Base-by-base conservation (phyloP, 306 rosid species). In the Notholithocarpus densiflorus region DNA sequence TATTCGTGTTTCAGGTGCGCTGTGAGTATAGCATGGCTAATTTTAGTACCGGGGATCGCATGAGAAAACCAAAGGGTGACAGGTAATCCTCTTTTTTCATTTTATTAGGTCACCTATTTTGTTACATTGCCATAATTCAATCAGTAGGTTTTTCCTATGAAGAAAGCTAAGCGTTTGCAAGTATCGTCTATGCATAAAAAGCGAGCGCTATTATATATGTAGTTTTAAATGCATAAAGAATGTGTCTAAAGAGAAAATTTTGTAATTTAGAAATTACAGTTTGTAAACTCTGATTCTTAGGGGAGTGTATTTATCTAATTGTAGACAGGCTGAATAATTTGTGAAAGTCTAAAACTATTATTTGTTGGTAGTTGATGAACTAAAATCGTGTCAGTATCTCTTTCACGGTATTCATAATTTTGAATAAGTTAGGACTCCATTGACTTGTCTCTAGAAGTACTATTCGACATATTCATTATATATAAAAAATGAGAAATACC, bases 21-120 rank as follows among this genome's bases (percentile, higher is more conserved):
- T 92, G 97, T 74, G 98, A 94, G 77, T 94, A 92, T 75, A 94
- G 88, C 82, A 92, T 94, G 97, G 94, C 97, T 82, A 92, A 92
- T 85, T 94, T 92, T 84, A 92, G 98, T 80, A 90, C 97, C 1
- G 98, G 98, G 52, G 98, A 94, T 89, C 92, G 97, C 73, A 86
- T 73, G 93, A 88, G 97, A 83, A 94, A 89, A 76, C 90, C 92
- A 2, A 94, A 94, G 96, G 97, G 97, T 10, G 93, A 94, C 85
- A 92, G 97, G 97, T 94, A 68, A 40, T 84, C 17, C 71, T 34
- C 5, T 13, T 73, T 71, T 8, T 57, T 10, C 62, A 83, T 73
- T 7, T 0, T 37, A 37, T 37, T 37, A 37, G 43, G 10, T 37
- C 43, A 37, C 43, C 43, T 37, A 6, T 45, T 10, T 45, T 37